Evolutionary conservation across 1,139 yeast genomes (phyloP).

Genomic region (Yamadazyma oceani): DNA sequence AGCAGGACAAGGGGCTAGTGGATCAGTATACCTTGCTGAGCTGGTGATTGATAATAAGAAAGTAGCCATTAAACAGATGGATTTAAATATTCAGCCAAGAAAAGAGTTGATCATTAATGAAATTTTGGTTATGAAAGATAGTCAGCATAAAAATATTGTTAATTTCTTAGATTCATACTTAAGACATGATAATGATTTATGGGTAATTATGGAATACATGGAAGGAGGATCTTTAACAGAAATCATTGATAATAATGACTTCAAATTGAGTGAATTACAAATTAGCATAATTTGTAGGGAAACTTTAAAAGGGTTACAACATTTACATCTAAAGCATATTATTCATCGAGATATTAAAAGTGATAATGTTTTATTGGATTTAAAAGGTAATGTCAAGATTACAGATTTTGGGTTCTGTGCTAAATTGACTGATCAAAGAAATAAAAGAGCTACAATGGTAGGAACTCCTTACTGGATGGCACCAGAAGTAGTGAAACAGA

Average conservation of each 20-base stretch:
- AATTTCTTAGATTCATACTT: constrained; percentile 48
- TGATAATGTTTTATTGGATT: constrained; percentile 86
- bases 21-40: constrained; percentile 89
- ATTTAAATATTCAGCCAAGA: constrained; percentile 87
- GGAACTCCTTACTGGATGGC: constrained; percentile 99
- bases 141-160: constrained; percentile 48
- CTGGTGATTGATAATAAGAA: constrained; percentile 46
- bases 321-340: constrained; percentile 85
- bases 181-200: constrained; percentile 49
- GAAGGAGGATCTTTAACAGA: constrained; percentile 81
- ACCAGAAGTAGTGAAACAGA: constrained; percentile 96
- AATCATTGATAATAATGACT: constrained; percentile 79
- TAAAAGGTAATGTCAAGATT: constrained; percentile 86
- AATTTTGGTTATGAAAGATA: constrained; percentile 50
- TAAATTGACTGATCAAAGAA: constrained; percentile 86
- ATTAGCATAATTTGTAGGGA: constrained; percentile 90
- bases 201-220: constrained; percentile 98
- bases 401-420: constrained; percentile 99
- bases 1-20: constrained; percentile 99
- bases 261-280: constrained; percentile 66
- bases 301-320: constrained; percentile 88
- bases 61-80: constrained; percentile 96
- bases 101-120: constrained; percentile 80
- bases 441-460: constrained; percentile 96
- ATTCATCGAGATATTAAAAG: constrained; percentile 96